Conservation (phyloP, 2,329 filamentous ascomycete species). For the Pseudogymnoascus sp. region DNA sequence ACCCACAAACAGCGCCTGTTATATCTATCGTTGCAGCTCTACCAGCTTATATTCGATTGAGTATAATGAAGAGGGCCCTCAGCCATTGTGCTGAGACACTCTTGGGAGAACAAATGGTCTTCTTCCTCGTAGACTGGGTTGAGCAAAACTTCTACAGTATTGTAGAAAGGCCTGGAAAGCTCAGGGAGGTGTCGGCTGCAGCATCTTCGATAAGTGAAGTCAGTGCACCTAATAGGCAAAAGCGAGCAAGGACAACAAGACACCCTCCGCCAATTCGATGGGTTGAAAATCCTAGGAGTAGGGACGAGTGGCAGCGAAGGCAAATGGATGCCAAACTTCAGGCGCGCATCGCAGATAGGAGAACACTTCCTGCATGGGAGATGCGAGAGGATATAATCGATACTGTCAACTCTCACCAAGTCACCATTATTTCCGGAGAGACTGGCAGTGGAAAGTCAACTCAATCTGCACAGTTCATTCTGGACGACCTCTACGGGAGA, state of each 20-base stretch:
- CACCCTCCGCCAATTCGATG: conserved; percentile 55
- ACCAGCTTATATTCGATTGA: conserved; percentile 88
- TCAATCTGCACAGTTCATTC: conserved; percentile 89
- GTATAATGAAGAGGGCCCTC: conserved; percentile 70
- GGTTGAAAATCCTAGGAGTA: conserved; percentile 50
- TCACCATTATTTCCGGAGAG: conserved; percentile 94
- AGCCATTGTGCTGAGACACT: conserved; percentile 55
- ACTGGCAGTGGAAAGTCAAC: conserved; percentile 96
- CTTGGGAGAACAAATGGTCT: conserved; percentile 82
- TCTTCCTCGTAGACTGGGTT: conserved; percentile 83
- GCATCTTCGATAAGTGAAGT: conserved; percentile 55
- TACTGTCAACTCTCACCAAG: conserved; percentile 68
- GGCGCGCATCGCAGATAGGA: conserved; percentile 65
- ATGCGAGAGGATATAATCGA: conserved; percentile 68
- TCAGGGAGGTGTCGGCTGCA: conserved; percentile 77
- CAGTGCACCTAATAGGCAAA: conserved; percentile 17
- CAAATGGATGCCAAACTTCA: conserved; percentile 59
- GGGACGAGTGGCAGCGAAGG: conserved; percentile 60
- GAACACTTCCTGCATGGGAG: conserved; percentile 78
- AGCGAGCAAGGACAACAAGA: conserved; percentile 30
- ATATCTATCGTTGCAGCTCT: conserved; percentile 62
- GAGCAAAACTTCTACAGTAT: conserved; percentile 77
- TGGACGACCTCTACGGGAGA: conserved; percentile 78
- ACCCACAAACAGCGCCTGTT: conserved; percentile 61
- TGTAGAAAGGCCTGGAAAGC: conserved; percentile 71